Percentiles rank a stretch among this genome's conserved stretches.
phyloP scores from a whole-genome alignment of 805 yeast species.

The Komagataella mondaviorum region DNA sequence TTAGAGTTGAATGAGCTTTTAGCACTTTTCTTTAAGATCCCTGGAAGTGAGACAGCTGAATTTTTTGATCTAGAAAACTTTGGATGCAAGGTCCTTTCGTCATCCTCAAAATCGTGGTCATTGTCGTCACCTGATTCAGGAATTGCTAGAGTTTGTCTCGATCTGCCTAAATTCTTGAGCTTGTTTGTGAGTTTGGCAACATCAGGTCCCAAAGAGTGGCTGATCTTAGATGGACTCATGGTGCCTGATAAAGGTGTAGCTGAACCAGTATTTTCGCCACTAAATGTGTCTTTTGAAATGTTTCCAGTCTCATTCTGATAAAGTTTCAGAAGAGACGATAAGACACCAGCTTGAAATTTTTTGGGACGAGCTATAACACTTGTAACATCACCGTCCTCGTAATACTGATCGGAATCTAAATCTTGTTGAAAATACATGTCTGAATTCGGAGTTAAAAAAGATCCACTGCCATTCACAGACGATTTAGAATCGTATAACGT shows the following conservation, averaged over 20 bases:
- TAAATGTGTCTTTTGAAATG: background rate
- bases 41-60: constrained; percentile 1
- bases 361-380: constrained; percentile 18
- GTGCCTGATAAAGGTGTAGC: background rate
- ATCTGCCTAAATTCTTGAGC: background rate
- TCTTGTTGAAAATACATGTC: background rate
- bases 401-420: background rate
- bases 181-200: background rate
- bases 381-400: background rate
- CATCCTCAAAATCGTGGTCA: constrained; percentile 5
- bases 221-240: background rate
- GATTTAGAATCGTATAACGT: background rate
- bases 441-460: constrained; percentile 1
- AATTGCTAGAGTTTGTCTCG: background rate
- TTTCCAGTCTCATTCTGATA: constrained; percentile 33
- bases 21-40: background rate
- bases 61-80: background rate
- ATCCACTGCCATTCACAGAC: background rate
- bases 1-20: background rate
- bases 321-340: constrained; percentile 61
- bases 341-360: constrained; percentile 73
- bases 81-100: background rate
- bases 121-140: constrained; percentile 8
- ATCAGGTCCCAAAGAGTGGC: background rate
- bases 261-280: background rate